A percentile compares a stretch with the other conserved stretches of the same genome.
These are phyloP conservation scores for Boletus rubropictus DNA, from an alignment of 768 basidiomycete genomes.

Conservation along the genomic window DNA sequence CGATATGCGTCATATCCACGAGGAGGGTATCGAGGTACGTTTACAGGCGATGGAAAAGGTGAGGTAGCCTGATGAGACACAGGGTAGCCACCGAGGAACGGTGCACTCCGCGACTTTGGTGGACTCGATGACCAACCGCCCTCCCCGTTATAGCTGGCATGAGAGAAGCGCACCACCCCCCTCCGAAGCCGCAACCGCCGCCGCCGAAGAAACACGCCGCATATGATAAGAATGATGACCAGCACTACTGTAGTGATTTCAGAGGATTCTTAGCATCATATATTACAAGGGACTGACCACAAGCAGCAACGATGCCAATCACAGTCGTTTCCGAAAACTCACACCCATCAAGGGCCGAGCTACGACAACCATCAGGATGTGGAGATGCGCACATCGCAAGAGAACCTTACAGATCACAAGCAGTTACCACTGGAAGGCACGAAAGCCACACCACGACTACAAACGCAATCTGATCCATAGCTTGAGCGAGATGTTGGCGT, in stretches of 20 bases:
- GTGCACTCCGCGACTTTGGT: not conserved
- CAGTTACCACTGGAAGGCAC: constrained; percentile 9
- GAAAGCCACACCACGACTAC: not conserved
- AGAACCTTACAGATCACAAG: constrained; percentile 13
- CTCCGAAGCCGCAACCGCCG: not conserved
- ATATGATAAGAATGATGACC: not conserved
- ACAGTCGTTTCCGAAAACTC: not conserved
- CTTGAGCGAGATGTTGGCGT: not conserved
- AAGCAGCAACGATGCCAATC: not conserved
- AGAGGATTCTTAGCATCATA: not conserved
- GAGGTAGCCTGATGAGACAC: not conserved
- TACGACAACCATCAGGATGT: not conserved
- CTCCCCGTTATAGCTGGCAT: not conserved
- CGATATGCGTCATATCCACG: not conserved
- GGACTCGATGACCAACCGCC: not conserved
- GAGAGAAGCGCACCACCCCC: not conserved
- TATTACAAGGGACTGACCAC: constrained; percentile 9
- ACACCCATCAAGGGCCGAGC: not conserved
- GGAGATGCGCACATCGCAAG: not conserved
- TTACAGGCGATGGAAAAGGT: not conserved
- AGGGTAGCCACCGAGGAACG: not conserved
- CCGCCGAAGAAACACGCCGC: not conserved
- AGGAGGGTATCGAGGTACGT: constrained; percentile 9
- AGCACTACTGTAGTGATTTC: constrained; percentile 1
- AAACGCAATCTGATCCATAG: not conserved